These are phyloP conservation scores for Colletotrichum salicis DNA, from an alignment of 2,329 filamentous ascomycete species.

Conservation along the genomic window DNA sequence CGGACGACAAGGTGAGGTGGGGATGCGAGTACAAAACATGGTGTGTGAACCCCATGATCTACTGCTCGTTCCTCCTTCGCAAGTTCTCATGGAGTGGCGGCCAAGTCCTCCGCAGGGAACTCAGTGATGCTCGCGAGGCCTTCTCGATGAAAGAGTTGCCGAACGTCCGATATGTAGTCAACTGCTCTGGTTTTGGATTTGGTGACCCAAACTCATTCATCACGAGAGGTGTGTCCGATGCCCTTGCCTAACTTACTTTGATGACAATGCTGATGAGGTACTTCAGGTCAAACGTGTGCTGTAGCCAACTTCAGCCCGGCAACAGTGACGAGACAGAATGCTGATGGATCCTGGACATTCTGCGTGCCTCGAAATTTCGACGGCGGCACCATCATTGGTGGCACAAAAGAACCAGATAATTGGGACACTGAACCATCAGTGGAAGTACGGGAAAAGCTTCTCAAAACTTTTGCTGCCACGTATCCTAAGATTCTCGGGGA, in stretches of 20 bases:
- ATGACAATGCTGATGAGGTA: not conserved
- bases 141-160: slow-evolving; percentile 46
- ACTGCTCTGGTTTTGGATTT: slow-evolving; percentile 59
- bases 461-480: slow-evolving; percentile 51
- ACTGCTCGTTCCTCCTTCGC: slow-evolving; percentile 60
- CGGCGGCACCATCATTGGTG: slow-evolving; percentile 73
- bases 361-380: slow-evolving; percentile 69
- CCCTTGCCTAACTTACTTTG: not conserved
- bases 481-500: slow-evolving; percentile 46
- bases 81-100: slow-evolving; percentile 52
- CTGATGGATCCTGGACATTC: slow-evolving; percentile 72
- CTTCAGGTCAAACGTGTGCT: slow-evolving; percentile 56
- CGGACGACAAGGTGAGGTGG: slow-evolving; percentile 52
- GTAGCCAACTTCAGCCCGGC: slow-evolving; percentile 51
- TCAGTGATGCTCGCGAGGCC: slow-evolving; percentile 51
- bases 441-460: slow-evolving; percentile 58
- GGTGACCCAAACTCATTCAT: slow-evolving; percentile 54
- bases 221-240: slow-evolving; percentile 49
- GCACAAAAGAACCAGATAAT: slow-evolving; percentile 70
- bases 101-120: slow-evolving; percentile 45
- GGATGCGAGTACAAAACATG: slow-evolving; percentile 65
- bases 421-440: slow-evolving; percentile 61
- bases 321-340: slow-evolving; percentile 69
- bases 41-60: slow-evolving; percentile 66
- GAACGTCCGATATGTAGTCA: slow-evolving; percentile 50